Base-by-base conservation (phyloP, 495 filamentous ascomycete species). In the Penicillium odoratum region DNA sequence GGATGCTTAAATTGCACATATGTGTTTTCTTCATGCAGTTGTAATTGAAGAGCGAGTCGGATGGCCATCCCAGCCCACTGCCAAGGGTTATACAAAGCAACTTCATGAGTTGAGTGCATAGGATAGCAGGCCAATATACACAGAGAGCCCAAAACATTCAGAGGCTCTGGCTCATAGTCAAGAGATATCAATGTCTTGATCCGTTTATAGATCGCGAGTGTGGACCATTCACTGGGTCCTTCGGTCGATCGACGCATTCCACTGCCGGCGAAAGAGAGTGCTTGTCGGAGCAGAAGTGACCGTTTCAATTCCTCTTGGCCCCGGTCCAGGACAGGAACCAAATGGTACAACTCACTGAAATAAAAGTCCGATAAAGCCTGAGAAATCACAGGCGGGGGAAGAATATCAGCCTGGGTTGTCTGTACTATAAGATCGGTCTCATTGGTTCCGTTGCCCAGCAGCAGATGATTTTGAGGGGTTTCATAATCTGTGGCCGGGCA, bases 41-140 rank as follows among this genome's bases (percentile, higher is more conserved):
- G 60, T 31, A 66, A 42, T 29, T 66, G 60, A 0, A 66, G 34
- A 1, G 45, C 61, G 0, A 63, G 52, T 25, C 64, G 54, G 6
- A 57, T 58, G 28, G 55, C 57, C 54, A 63, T 55, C 4, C 64
- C 60, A 13, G 47, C 16, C 64, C 64, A 66, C 43, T 66, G 52
- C 60, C 61, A 66, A 6, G 64, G 64, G 5, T 55, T 58, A 44
- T 66, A 60, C 33, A 26, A 52, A 51, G 29, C 51, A 49, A 36
- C 46, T 51, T 47, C 57, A 63, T n/a, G 55, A 58, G 28, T 11
- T 63, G n/a, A 1, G 58, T 51, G 13, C 55, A 61, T 30, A 63
- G 31, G 1, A 58, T 45, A 43, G 18, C 49, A n/a, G 11, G 15
- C 38, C 11, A 40, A 5, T 40, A 40, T 40, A 40, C 38, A 40